Evolutionary conservation across 306 rosid genomes (phyloP), one percentile per base, ranked within the genome.

Genomic region (Cucurbita pepo): DNA sequence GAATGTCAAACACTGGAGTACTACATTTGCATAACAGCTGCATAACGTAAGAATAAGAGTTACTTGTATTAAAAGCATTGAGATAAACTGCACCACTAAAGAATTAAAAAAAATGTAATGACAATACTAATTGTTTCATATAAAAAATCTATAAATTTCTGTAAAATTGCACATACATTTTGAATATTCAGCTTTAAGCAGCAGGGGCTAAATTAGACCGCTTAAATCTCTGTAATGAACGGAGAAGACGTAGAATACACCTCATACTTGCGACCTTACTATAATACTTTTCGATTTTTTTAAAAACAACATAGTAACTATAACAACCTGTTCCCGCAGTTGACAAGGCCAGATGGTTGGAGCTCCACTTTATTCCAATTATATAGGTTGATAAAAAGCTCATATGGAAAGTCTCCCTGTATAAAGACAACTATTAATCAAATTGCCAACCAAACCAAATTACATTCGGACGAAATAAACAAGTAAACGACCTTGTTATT

Each of bases 21-120:
- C 92, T 56, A 88, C 96, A 83, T 91, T 91, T 25, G 97, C 99
- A 82, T 86, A 94, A 57, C 99, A 94, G 86, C 99, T 94, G 91
- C 87, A 85, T 69, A 45, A 30, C 59, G 36, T 36, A 47, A 22
- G 60, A 44, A 45, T 22, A 73, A 43, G 40, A 21, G 55, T 44
- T 38, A 73, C 64, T 57, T 14, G 37, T 30, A 30, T 54, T 37
- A 19, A 57, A 57, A 44, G 59, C n/a, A 57, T 21, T 21, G 56
- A 45, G 69, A 74, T 47, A 45, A 45, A 72, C 74, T 16, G 52
- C 38, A 55, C 63, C 41, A 25, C 16, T 4, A 59, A 48, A 25
- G 19, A 59, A 59, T 34, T 2, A 18, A 18, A 37, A 36, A 47
- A 36, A 55, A 2, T 37, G 38, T 11, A 54, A 13, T 19, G 37